Evolutionary conservation across 345 rosid genomes (phyloP), one percentile per base, ranked within the genome.

Genomic region (Eucalyptus marginata): DNA sequence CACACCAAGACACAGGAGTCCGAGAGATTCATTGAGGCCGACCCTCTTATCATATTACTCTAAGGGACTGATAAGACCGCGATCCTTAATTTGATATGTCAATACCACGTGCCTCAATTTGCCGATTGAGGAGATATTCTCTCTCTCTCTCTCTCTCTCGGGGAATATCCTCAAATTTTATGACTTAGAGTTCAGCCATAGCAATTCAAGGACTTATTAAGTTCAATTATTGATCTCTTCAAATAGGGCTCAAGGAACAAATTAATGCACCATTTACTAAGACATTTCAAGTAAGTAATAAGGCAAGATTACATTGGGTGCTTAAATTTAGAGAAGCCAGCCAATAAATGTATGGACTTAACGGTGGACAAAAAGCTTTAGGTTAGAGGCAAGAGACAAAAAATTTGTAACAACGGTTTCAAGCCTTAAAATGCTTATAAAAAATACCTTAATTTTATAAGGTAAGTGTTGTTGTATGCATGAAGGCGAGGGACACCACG

Each of bases 141-240:
- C 29, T 13, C 62, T 24, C 62, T 56, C 0, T 0, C 9, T 24
- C 27, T 4, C 29, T 13, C 62, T 24, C 62, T 56, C 0, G 0
- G 3, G 29, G 13, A 56, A 56, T 10, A 24, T 24, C 6, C 1
- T 24, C 1, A 22, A 56, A 56, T 56, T 56, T 56, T 56, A 56
- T 24, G 29, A 22, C 1, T 10, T 24, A 56, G 3, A 56, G 0
- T 56, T 56, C 29, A 56, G 3, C 0, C 13, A 12, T 9, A 56
- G 10, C 3, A 56, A 1, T 56, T 56, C 10, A 56, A 56, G 6
- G 2, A 56, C 6, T 24, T 56, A 56, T 56, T 24, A 56, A 56
- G 13, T 22, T 56, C 0, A 11, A 56, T 56, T 17, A 7, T 6
- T 4, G 49, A 22, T 59, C 49, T 43, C 31, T 86, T 86, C 47